Evolutionary conservation across 306 rosid genomes (phyloP).

Genomic region (Gynostemma pentaphyllum): DNA sequence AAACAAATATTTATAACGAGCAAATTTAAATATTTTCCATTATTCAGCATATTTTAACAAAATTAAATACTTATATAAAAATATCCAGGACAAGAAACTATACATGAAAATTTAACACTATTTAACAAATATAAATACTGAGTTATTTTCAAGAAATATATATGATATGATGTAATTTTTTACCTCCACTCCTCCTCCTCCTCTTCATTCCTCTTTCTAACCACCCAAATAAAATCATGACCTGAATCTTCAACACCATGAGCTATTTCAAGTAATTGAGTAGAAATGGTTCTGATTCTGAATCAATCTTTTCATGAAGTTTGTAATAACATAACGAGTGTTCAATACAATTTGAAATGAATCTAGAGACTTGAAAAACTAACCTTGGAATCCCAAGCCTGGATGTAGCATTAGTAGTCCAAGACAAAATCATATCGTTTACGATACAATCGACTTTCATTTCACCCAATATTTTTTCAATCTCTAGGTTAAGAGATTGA

Average conservation of each 20-base stretch:
- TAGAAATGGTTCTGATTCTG: neutral
- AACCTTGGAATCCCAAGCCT: neutral
- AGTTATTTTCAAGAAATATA: too few relatives aligned
- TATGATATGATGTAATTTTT: too few relatives aligned
- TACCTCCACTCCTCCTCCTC: neutral
- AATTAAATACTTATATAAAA: too few relatives aligned
- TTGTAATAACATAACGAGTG: neutral
- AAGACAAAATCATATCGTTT: neutral
- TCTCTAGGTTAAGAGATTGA: neutral
- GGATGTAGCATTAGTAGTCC: neutral
- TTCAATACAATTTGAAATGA: neutral
- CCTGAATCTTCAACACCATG: slow-evolving; percentile 12
- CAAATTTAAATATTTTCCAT: too few relatives aligned
- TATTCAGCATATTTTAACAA: too few relatives aligned
- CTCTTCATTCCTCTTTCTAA: neutral
- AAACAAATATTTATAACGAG: too few relatives aligned
- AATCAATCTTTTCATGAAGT: neutral
- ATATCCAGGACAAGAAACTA: too few relatives aligned
- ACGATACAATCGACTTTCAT: neutral
- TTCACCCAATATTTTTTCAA: neutral
- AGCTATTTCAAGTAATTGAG: slow-evolving; percentile 15
- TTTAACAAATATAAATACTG: too few relatives aligned
- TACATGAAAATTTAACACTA: too few relatives aligned
- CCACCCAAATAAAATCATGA: slow-evolving; percentile 10
- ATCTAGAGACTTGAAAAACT: neutral